Conservation (phyloP, 2,329 filamentous ascomycete genomes). For the Aspergillus tamarii region DNA sequence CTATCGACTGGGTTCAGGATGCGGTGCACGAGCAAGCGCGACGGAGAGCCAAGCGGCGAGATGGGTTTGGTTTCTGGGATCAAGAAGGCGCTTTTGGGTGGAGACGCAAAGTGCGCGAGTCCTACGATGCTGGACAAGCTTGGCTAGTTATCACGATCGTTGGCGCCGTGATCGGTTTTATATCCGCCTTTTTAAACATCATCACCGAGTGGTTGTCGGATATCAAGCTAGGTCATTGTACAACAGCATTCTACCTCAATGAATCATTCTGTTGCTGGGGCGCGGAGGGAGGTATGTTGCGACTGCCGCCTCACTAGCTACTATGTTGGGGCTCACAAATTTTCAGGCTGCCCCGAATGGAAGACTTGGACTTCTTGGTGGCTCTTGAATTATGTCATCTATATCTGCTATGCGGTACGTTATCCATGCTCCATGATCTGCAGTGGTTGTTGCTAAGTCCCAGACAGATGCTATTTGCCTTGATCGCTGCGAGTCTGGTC, state of each 20-base stretch:
- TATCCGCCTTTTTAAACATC: slow-evolving; percentile 91
- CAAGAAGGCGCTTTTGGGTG: slow-evolving; percentile 71
- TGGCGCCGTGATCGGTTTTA: slow-evolving; percentile 85
- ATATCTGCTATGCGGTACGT: slow-evolving; percentile 79
- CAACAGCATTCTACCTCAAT: slow-evolving; percentile 94
- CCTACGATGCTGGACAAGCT: slow-evolving; percentile 93
- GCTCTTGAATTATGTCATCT: slow-evolving; percentile 82
- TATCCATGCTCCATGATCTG: not conserved
- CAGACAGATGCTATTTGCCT: slow-evolving; percentile 72
- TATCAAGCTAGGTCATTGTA: slow-evolving; percentile 94
- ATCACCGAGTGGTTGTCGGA: slow-evolving; percentile 96
- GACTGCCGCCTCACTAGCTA: too few species aligned
- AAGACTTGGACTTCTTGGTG: slow-evolving; percentile 80
- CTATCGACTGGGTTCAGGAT: slow-evolving; percentile 97
- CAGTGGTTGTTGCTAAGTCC: slow-evolving; percentile 7
- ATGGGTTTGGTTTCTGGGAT: slow-evolving; percentile 72
- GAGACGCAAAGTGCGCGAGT: slow-evolving; percentile 78
- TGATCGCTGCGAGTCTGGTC: slow-evolving; percentile 80
- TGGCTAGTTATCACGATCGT: slow-evolving; percentile 98
- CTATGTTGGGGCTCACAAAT: not conserved
- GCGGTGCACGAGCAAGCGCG: slow-evolving; percentile 86
- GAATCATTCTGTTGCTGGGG: slow-evolving; percentile 99
- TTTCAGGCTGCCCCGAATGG: slow-evolving; percentile 80
- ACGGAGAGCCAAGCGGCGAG: slow-evolving; percentile 73
- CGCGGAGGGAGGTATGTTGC: slow-evolving; percentile 71